phyloP scores from a whole-genome alignment of 139 green algal genomes.

The Pseudopediastrum boryanum region DNA sequence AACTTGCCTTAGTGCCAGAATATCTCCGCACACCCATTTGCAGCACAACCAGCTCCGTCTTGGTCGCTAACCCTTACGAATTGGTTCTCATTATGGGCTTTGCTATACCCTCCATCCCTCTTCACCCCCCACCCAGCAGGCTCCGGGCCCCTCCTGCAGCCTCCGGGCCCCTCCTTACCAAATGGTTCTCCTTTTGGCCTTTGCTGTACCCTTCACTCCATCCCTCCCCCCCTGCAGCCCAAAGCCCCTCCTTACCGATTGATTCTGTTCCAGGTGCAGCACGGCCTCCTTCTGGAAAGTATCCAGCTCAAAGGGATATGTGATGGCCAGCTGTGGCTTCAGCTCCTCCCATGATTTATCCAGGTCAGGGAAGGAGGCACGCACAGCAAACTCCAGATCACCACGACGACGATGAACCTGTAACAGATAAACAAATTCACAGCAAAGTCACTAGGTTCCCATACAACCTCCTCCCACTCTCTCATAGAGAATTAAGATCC shows the following conservation, averaged over 20 bases:
- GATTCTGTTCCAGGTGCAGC: slow-evolving; percentile 40
- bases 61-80: too few relatives aligned
- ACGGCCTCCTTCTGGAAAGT: slow-evolving; percentile 90
- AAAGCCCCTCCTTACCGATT: slow-evolving; percentile 19
- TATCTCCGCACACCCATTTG: too few relatives aligned
- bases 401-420: not conserved
- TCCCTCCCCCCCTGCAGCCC: not conserved
- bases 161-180: too few relatives aligned
- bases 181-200: not conserved
- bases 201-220: not conserved
- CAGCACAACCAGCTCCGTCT: too few relatives aligned
- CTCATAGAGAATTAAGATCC: too few relatives aligned
- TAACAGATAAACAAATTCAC: not conserved
- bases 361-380: slow-evolving; percentile 19
- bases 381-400: slow-evolving; percentile 23
- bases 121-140: not conserved
- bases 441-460: not conserved
- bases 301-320: slow-evolving; percentile 93
- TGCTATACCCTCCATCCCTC: not conserved
- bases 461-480: not conserved
- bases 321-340: slow-evolving; percentile 51
- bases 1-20: too few relatives aligned
- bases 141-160: too few relatives aligned
- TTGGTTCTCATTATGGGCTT: too few relatives aligned
- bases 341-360: slow-evolving; percentile 17